phyloP scores from a whole-genome alignment of 441 rosid genomes.

The Mallotus repandus region DNA sequence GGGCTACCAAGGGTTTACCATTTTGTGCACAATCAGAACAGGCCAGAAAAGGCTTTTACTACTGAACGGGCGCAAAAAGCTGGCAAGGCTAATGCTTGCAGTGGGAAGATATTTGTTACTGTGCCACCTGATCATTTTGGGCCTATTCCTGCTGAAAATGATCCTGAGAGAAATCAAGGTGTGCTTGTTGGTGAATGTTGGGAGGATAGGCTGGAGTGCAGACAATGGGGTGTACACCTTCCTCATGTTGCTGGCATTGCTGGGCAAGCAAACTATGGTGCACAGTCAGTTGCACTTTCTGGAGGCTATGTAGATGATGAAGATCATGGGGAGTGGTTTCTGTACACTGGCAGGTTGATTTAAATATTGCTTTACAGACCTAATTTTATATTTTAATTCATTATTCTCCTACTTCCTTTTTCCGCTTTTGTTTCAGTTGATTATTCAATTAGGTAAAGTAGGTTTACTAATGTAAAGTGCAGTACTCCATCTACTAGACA shows the following conservation, averaged over 20 bases:
- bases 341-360: constrained; percentile 85
- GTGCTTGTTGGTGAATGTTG: constrained; percentile 80
- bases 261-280: constrained; percentile 66
- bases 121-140: constrained; percentile 79
- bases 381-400: too few species aligned
- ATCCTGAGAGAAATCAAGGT: constrained; percentile 70
- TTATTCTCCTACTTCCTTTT: background rate
- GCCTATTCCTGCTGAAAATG: constrained; percentile 71
- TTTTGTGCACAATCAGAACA: constrained; percentile 58
- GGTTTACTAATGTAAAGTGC: background rate
- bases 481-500: background rate
- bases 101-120: constrained; percentile 76
- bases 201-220: constrained; percentile 64
- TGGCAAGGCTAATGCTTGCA: constrained; percentile 80
- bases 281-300: constrained; percentile 84
- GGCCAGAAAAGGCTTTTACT: constrained; percentile 73
- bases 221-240: constrained; percentile 86
- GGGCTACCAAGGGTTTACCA: constrained; percentile 38
- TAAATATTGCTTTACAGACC: background rate
- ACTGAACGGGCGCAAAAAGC: constrained; percentile 66
- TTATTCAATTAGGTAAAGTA: background rate
- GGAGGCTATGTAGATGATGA: constrained; percentile 85
- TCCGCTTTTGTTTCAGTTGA: background rate
- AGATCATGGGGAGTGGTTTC: constrained; percentile 95
- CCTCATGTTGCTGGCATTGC: constrained; percentile 81